Evolutionary conservation across 2,329 filamentous ascomycete genomes (phyloP).

Genomic region (Paraconiothyrium brasiliense): DNA sequence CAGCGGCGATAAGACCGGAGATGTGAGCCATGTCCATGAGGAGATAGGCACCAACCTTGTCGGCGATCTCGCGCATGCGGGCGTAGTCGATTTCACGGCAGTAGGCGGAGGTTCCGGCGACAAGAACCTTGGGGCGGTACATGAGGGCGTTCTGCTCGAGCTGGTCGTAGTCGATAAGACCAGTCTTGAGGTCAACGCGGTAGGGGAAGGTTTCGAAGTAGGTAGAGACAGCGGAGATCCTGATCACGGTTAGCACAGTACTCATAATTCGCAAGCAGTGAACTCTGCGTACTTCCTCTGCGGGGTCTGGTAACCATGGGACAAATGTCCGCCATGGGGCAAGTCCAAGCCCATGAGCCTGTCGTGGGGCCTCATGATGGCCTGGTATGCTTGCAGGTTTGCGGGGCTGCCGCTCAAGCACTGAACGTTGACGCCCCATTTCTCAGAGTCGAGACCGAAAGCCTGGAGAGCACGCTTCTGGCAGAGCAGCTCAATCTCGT

Average conservation of each 20-base stretch:
- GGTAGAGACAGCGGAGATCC: slow-evolving; percentile 96
- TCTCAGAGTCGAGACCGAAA: slow-evolving; percentile 81
- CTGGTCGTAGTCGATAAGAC: slow-evolving; percentile 93
- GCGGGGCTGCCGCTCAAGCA: slow-evolving; percentile 86
- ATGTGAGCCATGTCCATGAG: slow-evolving; percentile 98
- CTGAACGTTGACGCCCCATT: slow-evolving; percentile 98
- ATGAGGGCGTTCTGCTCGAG: slow-evolving; percentile 86
- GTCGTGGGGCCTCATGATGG: slow-evolving; percentile 93
- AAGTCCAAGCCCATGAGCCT: slow-evolving; percentile 96
- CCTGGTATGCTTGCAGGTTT: slow-evolving; percentile 98
- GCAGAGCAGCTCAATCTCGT: slow-evolving; percentile 87
- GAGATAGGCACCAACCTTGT: slow-evolving; percentile 92
- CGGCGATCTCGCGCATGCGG: slow-evolving; percentile 87
- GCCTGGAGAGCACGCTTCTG: slow-evolving; percentile 89
- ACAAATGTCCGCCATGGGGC: slow-evolving; percentile 92
- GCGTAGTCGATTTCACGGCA: slow-evolving; percentile 95
- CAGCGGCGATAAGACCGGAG: slow-evolving; percentile 90
- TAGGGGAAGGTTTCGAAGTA: slow-evolving; percentile 99
- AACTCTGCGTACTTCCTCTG: slow-evolving; percentile 76
- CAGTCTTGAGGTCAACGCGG: slow-evolving; percentile 87
- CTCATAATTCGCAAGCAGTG: not conserved
- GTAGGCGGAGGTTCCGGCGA: slow-evolving; percentile 95
- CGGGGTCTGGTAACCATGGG: slow-evolving; percentile 97
- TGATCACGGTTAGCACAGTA: slow-evolving; percentile 31
- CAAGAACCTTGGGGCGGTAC: slow-evolving; percentile 94